phyloP scores from a whole-genome alignment of 1,139 yeast genomes.

The Pichia sp. region DNA sequence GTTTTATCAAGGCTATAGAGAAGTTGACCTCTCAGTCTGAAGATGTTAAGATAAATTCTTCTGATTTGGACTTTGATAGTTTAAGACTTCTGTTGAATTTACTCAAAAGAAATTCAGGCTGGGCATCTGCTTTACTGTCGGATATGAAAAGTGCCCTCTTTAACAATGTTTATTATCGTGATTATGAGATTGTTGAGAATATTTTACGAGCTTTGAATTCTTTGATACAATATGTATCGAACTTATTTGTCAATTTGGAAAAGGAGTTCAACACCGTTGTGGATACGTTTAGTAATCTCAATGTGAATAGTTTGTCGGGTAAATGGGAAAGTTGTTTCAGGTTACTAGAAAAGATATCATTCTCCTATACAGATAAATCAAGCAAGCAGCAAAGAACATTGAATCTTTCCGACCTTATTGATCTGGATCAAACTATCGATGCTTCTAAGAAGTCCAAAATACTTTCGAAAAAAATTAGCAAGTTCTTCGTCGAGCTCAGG shows the following conservation, averaged over 20 bases:
- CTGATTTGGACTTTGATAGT: conserved; percentile 27
- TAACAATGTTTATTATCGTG: conserved; percentile 12
- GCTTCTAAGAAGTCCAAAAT: conserved; percentile 30
- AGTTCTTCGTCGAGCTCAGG: conserved; percentile 28
- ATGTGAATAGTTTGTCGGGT: conserved; percentile 43
- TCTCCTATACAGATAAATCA: conserved; percentile 22
- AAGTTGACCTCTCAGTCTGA: conserved; percentile 16
- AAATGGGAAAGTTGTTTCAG: conserved; percentile 47
- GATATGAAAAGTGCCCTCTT: conserved; percentile 36
- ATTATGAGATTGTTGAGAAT: conserved; percentile 29
- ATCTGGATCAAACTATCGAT: conserved; percentile 26
- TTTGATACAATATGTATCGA: conserved; percentile 54
- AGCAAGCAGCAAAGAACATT: conserved; percentile 21
- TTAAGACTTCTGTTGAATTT: conserved; percentile 32
- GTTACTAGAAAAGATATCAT: conserved; percentile 39
- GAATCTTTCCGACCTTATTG: conserved; percentile 30
- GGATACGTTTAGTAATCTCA: conserved; percentile 44
- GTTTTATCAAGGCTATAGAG: conserved; percentile 16
- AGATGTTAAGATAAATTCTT: conserved; percentile 21
- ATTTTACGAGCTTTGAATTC: conserved; percentile 52
- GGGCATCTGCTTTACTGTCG: conserved; percentile 48
- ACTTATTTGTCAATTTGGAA: conserved; percentile 39
- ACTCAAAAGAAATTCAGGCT: conserved; percentile 45
- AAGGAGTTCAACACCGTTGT: conserved; percentile 47
- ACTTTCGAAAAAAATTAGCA: conserved; percentile 27